Evolutionary conservation across 1,139 yeast genomes (phyloP).

Genomic region (Magnusiomyces tetraspermus): DNA sequence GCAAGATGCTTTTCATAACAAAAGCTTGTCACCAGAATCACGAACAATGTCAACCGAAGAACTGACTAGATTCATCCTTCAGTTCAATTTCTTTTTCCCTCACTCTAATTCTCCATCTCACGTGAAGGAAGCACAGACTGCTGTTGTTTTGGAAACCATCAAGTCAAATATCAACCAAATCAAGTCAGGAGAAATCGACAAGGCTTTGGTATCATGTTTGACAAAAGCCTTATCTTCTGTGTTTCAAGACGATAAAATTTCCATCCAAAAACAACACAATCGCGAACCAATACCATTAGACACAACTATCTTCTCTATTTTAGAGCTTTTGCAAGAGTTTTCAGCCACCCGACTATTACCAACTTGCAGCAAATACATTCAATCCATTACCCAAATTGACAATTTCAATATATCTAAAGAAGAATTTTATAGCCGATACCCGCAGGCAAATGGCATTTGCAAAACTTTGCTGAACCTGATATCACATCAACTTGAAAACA

Average conservation of each 20-base stretch:
- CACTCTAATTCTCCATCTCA: slow-evolving; percentile 13
- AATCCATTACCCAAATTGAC: not conserved
- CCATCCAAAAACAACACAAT: not conserved
- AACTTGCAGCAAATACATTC: not conserved
- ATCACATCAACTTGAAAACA: not conserved
- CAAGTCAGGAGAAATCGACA: not conserved
- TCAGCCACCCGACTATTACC: not conserved
- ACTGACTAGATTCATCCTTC: slow-evolving; percentile 9
- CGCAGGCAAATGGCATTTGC: not conserved
- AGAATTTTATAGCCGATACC: not conserved
- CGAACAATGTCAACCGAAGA: slow-evolving; percentile 7
- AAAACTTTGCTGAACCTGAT: not conserved
- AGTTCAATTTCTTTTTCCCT: slow-evolving; percentile 14
- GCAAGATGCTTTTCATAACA: not conserved
- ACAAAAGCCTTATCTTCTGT: not conserved
- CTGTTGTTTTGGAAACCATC: not conserved
- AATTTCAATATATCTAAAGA: not conserved
- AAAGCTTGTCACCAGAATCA: not conserved
- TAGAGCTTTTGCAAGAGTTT: slow-evolving; percentile 1
- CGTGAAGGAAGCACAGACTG: slow-evolving; percentile 4
- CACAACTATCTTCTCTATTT: not conserved
- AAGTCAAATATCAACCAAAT: not conserved
- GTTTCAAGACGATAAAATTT: not conserved
- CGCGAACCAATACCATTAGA: not conserved
- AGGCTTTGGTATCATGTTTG: not conserved